phyloP scores from a whole-genome alignment of 306 rosid genomes.

The Pyrus betulifolia region DNA sequence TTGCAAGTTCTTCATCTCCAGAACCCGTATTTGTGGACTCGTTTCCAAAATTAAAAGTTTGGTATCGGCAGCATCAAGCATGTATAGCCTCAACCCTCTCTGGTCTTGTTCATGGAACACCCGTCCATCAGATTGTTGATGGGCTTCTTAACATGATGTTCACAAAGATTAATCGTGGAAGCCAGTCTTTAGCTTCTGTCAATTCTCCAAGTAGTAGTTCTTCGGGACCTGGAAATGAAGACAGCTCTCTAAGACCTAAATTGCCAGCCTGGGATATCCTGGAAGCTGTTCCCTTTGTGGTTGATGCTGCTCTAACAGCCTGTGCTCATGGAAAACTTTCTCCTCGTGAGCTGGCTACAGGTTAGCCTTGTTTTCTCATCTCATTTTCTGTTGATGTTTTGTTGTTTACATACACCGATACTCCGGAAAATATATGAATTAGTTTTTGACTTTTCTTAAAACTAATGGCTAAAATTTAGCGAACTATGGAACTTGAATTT shows the following conservation, averaged over 20 bases:
- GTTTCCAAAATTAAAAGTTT: slow-evolving; percentile 81
- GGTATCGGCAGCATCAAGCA: slow-evolving; percentile 97
- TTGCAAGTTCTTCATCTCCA: slow-evolving; percentile 67
- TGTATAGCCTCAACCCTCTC: slow-evolving; percentile 94
- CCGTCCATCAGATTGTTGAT: slow-evolving; percentile 92
- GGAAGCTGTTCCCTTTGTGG: slow-evolving; percentile 89
- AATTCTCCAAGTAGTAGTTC: slow-evolving; percentile 88
- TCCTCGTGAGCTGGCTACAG: slow-evolving; percentile 97
- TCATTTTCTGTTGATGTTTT: slow-evolving; percentile 14
- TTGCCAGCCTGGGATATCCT: slow-evolving; percentile 98
- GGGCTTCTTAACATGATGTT: slow-evolving; percentile 93
- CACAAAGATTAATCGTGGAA: slow-evolving; percentile 58
- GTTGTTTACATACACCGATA: background rate
- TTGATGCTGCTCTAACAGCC: slow-evolving; percentile 97
- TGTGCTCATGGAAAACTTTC: slow-evolving; percentile 94
- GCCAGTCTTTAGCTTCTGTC: slow-evolving; percentile 49
- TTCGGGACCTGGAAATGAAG: slow-evolving; percentile 78
- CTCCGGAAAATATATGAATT: background rate
- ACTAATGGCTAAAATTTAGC: background rate
- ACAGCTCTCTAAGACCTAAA: slow-evolving; percentile 55
- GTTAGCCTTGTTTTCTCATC: slow-evolving; percentile 22
- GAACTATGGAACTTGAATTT: no score
- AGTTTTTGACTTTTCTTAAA: background rate
- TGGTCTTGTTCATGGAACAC: slow-evolving; percentile 92
- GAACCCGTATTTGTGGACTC: slow-evolving; percentile 86